These are phyloP conservation scores for Arctium lappa DNA, from an alignment of 129 eudicot genomes.

Conservation along the genomic window DNA sequence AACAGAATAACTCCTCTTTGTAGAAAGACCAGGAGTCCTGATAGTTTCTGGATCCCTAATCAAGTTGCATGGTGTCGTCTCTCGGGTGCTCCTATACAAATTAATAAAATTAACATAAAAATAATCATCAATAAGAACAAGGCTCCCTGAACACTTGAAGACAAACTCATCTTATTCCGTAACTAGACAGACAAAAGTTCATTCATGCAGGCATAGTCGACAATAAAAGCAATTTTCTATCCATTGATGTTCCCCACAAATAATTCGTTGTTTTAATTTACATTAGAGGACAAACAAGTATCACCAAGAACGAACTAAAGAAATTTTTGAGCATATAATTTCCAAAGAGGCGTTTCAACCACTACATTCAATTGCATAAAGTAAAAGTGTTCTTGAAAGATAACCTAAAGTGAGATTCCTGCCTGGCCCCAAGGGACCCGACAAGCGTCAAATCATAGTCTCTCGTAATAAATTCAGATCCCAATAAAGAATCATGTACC, in stretches of 20 bases:
- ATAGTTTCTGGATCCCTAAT: conserved; percentile 46
- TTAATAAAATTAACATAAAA: too few species aligned
- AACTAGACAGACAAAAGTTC: too few species aligned
- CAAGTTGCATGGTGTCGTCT: conserved; percentile 62
- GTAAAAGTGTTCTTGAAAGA: conserved; percentile 20
- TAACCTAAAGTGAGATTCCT: conserved; percentile 17
- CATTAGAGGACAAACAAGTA: not conserved
- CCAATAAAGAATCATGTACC: conserved; percentile 19
- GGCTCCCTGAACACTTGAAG: too few species aligned
- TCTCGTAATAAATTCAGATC: conserved; percentile 9
- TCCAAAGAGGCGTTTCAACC: conserved; percentile 20
- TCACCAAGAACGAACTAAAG: not conserved
- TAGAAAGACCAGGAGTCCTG: conserved; percentile 44
- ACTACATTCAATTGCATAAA: conserved; percentile 33
- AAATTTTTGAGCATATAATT: not conserved
- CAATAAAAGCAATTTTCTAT: not conserved
- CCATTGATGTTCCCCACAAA: not conserved
- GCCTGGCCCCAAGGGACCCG: conserved; percentile 14
- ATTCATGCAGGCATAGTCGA: too few species aligned
- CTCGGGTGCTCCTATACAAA: conserved; percentile 41
- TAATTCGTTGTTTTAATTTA: not conserved
- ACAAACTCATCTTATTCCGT: too few species aligned
- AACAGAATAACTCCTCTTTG: conserved; percentile 27
- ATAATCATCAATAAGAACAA: too few species aligned
- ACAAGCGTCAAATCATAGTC: conserved; percentile 9